These are phyloP conservation scores for Trametes hirsuta DNA, from an alignment of 1,284 basidiomycete genomes.

Conservation along the genomic window DNA sequence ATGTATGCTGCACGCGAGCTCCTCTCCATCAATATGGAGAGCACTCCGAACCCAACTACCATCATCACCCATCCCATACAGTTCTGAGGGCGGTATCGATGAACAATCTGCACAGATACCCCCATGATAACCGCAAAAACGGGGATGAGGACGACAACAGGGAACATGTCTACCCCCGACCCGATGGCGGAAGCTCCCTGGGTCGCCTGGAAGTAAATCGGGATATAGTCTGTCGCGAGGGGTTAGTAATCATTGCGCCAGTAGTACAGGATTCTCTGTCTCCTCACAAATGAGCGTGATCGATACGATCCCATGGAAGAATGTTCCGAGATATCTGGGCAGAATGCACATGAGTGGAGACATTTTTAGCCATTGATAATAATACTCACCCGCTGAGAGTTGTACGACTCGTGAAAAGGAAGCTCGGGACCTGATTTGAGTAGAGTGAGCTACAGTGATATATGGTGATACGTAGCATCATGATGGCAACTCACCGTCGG, in stretches of 20 bases:
- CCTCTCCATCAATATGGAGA: slow-evolving; percentile 27
- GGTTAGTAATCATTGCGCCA: background rate
- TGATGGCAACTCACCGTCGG: background rate
- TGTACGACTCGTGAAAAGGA: slow-evolving; percentile 36
- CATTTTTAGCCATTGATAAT: background rate
- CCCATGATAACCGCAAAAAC: slow-evolving; percentile 32
- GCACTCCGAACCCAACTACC: slow-evolving; percentile 36
- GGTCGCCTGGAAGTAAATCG: slow-evolving; percentile 44
- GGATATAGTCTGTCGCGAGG: slow-evolving; percentile 34
- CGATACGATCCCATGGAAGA: slow-evolving; percentile 19
- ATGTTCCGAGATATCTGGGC: slow-evolving; percentile 27
- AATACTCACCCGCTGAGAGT: slow-evolving; percentile 33
- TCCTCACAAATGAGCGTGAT: slow-evolving; percentile 16
- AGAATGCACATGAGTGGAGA: background rate
- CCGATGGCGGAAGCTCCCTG: slow-evolving; percentile 30
- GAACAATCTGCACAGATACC: slow-evolving; percentile 19
- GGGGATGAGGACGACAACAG: slow-evolving; percentile 26
- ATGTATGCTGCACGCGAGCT: slow-evolving; percentile 37
- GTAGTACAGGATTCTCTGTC: background rate
- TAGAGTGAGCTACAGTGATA: too few species aligned
- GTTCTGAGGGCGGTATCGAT: slow-evolving; percentile 34
- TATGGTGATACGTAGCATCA: too few species aligned
- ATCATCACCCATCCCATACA: slow-evolving; percentile 33
- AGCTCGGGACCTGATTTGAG: slow-evolving; percentile 27
- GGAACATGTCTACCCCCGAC: slow-evolving; percentile 31